phyloP scores from a whole-genome alignment of 768 basidiomycete species.

The Collybiopsis luxurians region DNA sequence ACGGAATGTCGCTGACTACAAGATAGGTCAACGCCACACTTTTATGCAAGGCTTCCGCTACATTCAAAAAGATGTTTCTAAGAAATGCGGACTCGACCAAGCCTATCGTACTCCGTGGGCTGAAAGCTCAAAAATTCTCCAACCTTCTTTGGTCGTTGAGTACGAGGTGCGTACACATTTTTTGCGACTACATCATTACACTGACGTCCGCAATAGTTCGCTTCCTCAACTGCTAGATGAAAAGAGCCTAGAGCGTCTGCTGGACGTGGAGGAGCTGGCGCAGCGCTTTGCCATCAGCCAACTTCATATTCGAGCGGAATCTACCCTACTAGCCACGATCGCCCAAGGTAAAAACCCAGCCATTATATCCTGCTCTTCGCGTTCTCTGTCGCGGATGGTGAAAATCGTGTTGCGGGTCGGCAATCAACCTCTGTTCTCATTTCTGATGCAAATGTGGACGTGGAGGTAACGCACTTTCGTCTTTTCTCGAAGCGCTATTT shows the following conservation, averaged over 20 bases:
- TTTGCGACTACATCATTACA: slow-evolving; percentile 13
- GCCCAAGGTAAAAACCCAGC: background rate
- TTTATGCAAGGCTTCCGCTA: background rate
- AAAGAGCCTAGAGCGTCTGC: slow-evolving; percentile 23
- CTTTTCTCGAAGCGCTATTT: background rate
- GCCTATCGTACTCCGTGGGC: slow-evolving; percentile 36
- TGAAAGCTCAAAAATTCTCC: slow-evolving; percentile 35
- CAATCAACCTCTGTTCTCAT: background rate
- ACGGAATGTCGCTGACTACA: background rate
- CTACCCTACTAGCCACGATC: background rate
- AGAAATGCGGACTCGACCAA: slow-evolving; percentile 15
- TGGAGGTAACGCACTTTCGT: background rate
- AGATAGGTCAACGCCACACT: slow-evolving; percentile 1
- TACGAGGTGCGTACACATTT: slow-evolving; percentile 20
- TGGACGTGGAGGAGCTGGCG: slow-evolving; percentile 1
- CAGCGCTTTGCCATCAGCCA: background rate
- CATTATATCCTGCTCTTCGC: background rate
- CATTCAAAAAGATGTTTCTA: background rate
- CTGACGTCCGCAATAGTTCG: slow-evolving; percentile 17
- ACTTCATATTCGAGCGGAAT: background rate
- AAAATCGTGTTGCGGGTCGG: background rate
- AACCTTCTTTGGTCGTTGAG: slow-evolving; percentile 36
- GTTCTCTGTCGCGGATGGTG: background rate
- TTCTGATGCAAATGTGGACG: slow-evolving; percentile 4
- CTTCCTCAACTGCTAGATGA: slow-evolving; percentile 19